phyloP scores from a whole-genome alignment of 345 rosid species.

The Populus davidiana region DNA sequence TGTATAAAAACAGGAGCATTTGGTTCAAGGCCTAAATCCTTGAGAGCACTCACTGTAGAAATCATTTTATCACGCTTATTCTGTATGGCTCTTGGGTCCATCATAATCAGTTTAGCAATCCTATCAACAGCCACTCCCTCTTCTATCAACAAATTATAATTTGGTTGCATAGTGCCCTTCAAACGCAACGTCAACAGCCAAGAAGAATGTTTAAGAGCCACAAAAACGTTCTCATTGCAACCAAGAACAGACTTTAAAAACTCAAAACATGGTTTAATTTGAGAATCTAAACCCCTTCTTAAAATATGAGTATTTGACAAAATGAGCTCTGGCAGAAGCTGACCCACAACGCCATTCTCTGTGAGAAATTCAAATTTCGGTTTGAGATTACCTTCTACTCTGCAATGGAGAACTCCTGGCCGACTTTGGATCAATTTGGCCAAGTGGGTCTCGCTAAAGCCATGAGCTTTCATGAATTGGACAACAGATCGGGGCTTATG shows the following conservation, averaged over 20 bases:
- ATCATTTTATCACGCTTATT: conserved; percentile 6
- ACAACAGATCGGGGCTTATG: conserved; percentile 10
- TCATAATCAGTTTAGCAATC: background rate
- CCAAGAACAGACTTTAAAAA: conserved; percentile 6
- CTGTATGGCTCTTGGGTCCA: conserved; percentile 6
- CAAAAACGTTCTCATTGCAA: conserved; percentile 7
- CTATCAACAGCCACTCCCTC: conserved; percentile 12
- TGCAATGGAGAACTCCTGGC: conserved; percentile 7
- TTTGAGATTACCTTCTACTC: conserved; percentile 5
- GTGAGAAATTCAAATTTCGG: conserved; percentile 23
- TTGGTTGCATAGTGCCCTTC: conserved; percentile 9
- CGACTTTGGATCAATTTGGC: conserved; percentile 16
- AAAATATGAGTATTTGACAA: conserved; percentile 10
- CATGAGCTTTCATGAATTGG: background rate
- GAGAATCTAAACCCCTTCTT: conserved; percentile 11
- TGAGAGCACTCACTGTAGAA: conserved; percentile 7
- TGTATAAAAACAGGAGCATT: conserved; percentile 9
- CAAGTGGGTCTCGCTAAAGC: conserved; percentile 5
- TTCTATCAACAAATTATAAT: conserved; percentile 11
- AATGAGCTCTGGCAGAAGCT: conserved; percentile 10
- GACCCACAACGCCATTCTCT: background rate
- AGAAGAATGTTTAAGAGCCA: conserved; percentile 13
- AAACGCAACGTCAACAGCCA: conserved; percentile 13
- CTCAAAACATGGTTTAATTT: conserved; percentile 19
- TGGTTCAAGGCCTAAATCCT: conserved; percentile 18